A percentile compares a stretch with the other conserved stretches of the same genome.
Evolutionary conservation across 805 yeast species (phyloP).

Genomic region (Starmerella vaccinii): DNA sequence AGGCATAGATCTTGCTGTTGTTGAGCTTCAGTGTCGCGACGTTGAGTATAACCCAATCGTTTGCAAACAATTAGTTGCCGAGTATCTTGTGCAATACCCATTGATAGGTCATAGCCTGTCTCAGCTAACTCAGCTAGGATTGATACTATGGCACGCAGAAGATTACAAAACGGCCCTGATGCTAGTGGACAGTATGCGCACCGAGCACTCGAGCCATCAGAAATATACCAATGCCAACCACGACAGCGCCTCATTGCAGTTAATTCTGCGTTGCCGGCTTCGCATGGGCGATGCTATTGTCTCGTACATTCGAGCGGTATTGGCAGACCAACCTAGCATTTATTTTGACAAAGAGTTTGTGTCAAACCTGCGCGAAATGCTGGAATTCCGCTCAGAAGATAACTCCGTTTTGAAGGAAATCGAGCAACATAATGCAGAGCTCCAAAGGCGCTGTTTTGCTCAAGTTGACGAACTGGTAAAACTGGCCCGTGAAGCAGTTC

Average conservation of each 20-base stretch:
- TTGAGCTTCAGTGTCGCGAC: slow-evolving; percentile 17
- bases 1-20: slow-evolving; percentile 22
- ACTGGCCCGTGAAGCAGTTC: not conserved
- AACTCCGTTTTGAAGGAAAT: slow-evolving; percentile 7
- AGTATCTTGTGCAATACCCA: slow-evolving; percentile 24
- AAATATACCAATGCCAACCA: slow-evolving; percentile 8
- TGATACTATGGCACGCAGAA: slow-evolving; percentile 10
- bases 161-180: slow-evolving; percentile 7
- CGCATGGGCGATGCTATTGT: slow-evolving; percentile 9
- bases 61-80: slow-evolving; percentile 12
- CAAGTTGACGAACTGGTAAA: slow-evolving; percentile 1
- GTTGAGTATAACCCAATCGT: not conserved
- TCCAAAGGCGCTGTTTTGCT: not conserved
- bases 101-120: slow-evolving; percentile 16
- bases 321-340: slow-evolving; percentile 8
- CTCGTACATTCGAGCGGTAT: slow-evolving; percentile 9
- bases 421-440: slow-evolving; percentile 3
- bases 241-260: slow-evolving; percentile 16
- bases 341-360: slow-evolving; percentile 14
- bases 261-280: slow-evolving; percentile 8
- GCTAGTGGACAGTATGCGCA: slow-evolving; percentile 16
- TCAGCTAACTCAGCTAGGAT: slow-evolving; percentile 21
- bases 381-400: slow-evolving; percentile 10
- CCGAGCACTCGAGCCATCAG: not conserved
- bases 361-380: slow-evolving; percentile 4